phyloP scores from a whole-genome alignment of 1,284 basidiomycete genomes.

The Butyriboletus pseudospeciosus region DNA sequence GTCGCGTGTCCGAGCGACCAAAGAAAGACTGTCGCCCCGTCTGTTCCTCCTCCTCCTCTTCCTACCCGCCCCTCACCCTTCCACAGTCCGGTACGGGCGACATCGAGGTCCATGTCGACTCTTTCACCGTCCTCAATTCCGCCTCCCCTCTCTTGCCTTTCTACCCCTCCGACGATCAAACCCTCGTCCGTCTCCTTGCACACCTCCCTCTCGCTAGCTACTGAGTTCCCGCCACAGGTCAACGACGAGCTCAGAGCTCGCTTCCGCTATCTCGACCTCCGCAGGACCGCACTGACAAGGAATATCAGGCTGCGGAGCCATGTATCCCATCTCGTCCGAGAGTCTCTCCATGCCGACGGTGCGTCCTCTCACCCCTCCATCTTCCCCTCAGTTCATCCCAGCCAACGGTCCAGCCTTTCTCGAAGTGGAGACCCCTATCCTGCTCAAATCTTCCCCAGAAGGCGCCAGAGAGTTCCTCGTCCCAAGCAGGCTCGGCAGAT shows the following conservation, averaged over 20 bases:
- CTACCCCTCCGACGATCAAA: conserved; percentile 68
- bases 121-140: conserved; percentile 73
- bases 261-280: conserved; percentile 86
- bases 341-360: conserved; percentile 73
- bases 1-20: conserved; percentile 64
- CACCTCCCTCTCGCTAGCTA: conserved; percentile 12
- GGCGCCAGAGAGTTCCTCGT: conserved; percentile 94
- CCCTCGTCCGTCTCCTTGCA: conserved; percentile 53
- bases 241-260: conserved; percentile 82
- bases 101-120: conserved; percentile 75
- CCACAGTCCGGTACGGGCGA: conserved; percentile 57
- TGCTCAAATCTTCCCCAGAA: conserved; percentile 92
- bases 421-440: conserved; percentile 90
- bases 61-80: conserved; percentile 9
- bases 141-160: conserved; percentile 72
- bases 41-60: conserved; percentile 25
- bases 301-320: conserved; percentile 79
- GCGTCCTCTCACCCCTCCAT: conserved; percentile 18
- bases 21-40: conserved; percentile 55
- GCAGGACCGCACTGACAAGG: conserved; percentile 64
- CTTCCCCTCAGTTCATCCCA: not conserved
- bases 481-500: conserved; percentile 61
- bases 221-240: conserved; percentile 46
- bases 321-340: conserved; percentile 75
- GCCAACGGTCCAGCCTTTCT: conserved; percentile 59